Evolutionary conservation across 2,329 filamentous ascomycete species (phyloP), one percentile per base, ranked within the genome.

Genomic region (Ambrosiella xylebori): DNA sequence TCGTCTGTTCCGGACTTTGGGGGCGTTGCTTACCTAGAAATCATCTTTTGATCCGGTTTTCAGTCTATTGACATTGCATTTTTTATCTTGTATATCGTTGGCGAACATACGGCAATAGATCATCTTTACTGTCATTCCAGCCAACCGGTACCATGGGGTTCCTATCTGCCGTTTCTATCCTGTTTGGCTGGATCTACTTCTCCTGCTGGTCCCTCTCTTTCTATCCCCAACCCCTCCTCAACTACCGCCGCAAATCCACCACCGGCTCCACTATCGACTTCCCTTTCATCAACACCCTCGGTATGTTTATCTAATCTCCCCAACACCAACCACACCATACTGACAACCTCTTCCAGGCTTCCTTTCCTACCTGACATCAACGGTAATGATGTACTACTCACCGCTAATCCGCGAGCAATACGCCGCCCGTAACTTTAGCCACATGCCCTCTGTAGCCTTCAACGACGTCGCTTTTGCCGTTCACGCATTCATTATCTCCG

Each of bases 401-500:
- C 77, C 86, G 1, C 71, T 80, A 12, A 84, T 97, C 58, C 84
- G 86, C 57, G 69, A 73, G 40, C 87, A 97, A 68, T 98, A 98
- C 73, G 89, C 88, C 19, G 76, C 79, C 15, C 82, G 93, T 61
- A 81, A 97, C 69, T 70, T 78, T 51, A 81, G 84, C 3, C 82
- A 87, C 7, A 79, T 85, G 49, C 88, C 91, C 2, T 93, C 90
- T 0, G 90, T 95, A 37, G 81, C 85, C 58, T 80, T 88, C 71
- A 97, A 97, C 71, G 93, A 98, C 71, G 77, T 97, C 60, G 80
- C 82, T 12, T 97, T 97, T 68, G 89, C 90, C 13, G 73, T 81
- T 2, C 90, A 97, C 71, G 91, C 86, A 39, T 74, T 88, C 13
- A 62, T 89, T 8, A 71, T 95, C 62, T 88, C 83, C 64, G 64